Evolutionary conservation across 176 grass and related monocot species (phyloP), one percentile per base, ranked within the genome.

Genomic region (Cymbopogon citratus): DNA sequence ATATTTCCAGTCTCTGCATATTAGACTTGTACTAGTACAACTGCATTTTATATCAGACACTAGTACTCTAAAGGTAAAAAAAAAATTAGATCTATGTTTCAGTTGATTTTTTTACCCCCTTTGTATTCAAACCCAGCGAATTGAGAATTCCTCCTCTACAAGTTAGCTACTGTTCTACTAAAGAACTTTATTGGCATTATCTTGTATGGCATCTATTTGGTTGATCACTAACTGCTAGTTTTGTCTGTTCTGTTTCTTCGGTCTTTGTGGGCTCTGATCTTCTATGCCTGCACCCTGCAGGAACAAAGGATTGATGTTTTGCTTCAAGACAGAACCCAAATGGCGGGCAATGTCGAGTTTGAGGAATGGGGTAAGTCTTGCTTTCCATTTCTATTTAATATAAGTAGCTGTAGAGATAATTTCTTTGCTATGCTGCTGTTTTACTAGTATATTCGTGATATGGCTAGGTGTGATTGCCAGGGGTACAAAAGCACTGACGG

Each of bases 221-320:
- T 24, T 36, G 29, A 7, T 62, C 3, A 24, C 45, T 18, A 12
- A 31, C 28, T 69, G 46, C 27, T 67, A 46, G 3, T 59, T 43
- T 43, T 43, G 3, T 12, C 8, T 43, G 6, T 57, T 24, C 3
- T 24, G 3, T 60, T 62, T 77, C 38, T 69, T 36, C 5, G 12
- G 7, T 51, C 21, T 24, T 56, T 23, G 26, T 69, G 68, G 5
- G 35, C 43, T 35, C 29, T 66, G 76, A 19, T 66, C 9, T 13
- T 66, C 16, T 8, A 33, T 33, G 12, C 40, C 26, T 25, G 0
- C 28, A 80, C 7, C 40, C 26, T 25, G 0, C 28, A 80, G 78
- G 65, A 69, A 80, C 78, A 80, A 80, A 69, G 65, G 65, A 12
- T 35, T 69, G 65, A 69, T 80, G 13, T 80, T 69, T 57, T 80